Base-by-base conservation (phyloP, 2,329 filamentous ascomycete species). In the Hawksworthiomyces lignivorus region DNA sequence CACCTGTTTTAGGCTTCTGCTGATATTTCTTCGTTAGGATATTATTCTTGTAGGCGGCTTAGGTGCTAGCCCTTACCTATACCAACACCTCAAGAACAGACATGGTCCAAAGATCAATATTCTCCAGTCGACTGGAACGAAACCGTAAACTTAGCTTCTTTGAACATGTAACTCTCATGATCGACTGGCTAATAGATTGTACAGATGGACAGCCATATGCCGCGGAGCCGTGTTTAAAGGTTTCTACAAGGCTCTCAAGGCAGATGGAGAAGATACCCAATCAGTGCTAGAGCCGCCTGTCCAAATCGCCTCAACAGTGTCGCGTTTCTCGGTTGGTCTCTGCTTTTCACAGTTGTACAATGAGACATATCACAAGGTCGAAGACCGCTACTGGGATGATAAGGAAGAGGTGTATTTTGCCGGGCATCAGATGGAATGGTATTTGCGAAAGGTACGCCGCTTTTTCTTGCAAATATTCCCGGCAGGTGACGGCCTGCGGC, bases 21-120 rank as follows among this genome's bases (percentile, higher is more conserved):
- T 26, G 2, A 26, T 12, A 26, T 24, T 11, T 21, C 28, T 20
- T 12, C 6, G n/a, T n/a, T n/a, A 63, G 28, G 66, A 65, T 12
- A 62, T 72, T 3, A 57, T 73, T 8, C 59, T 73, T 4, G 69
- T 73, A 7, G 69, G 69, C 17, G 69, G 70, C 0, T 73, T 72
- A 39, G 67, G 69, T 2, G 59, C 65, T 22, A 69, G 62, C 18
- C 59, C 57, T n/a, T 70, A 70, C 49, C 57, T 73, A n/a, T 67
- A 65, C 11, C 56, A 60, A 36, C 54, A 62, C 37, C 54, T 60
- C 1, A 55, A 69, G 7, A 50, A 58, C 7, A 40, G 48, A 5
- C 51, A 56, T 5, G 62, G 69, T 2, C 56, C 65, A 17, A 61
- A 73, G 17, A 56, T 75, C 38, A 69, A 70, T 36, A 69, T 72